These are phyloP conservation scores for Rhodotorula sp. DNA, from an alignment of 1,284 basidiomycete genomes.

Conservation along the genomic window DNA sequence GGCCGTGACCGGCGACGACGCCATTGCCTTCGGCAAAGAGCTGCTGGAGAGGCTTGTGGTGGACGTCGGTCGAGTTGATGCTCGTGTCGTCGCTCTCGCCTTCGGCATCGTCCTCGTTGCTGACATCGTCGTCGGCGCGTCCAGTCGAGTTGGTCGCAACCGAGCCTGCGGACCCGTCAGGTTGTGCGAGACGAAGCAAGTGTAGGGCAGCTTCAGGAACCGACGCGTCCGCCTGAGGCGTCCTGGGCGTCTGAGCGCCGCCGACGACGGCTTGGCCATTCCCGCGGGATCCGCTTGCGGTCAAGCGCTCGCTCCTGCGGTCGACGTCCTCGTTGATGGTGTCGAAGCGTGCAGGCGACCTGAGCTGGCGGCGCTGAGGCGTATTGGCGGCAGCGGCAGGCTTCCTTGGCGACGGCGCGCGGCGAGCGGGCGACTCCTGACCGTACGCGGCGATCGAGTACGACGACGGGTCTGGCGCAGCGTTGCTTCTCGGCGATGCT, in stretches of 20 bases:
- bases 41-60: slow-evolving; percentile 9
- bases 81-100: slow-evolving; percentile 37
- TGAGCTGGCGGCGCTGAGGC: not conserved
- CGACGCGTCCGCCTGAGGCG: slow-evolving; percentile 29
- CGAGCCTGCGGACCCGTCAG: slow-evolving; percentile 21
- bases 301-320: too few species aligned
- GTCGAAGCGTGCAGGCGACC: too few species aligned
- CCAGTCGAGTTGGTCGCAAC: slow-evolving; percentile 26
- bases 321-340: too few species aligned
- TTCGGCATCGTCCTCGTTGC: slow-evolving; percentile 34
- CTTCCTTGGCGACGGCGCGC: not conserved
- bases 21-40: slow-evolving; percentile 6
- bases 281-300: too few species aligned
- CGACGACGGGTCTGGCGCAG: slow-evolving; percentile 5
- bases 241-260: slow-evolving; percentile 2
- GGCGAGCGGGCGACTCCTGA: not conserved
- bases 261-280: not conserved
- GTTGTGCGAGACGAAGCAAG: slow-evolving; percentile 35
- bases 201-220: slow-evolving; percentile 38
- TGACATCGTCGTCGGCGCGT: slow-evolving; percentile 17
- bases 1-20: not conserved
- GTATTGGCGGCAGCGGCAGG: not conserved
- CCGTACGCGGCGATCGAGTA: slow-evolving; percentile 17
- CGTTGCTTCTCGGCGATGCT: not conserved
- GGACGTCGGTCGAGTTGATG: slow-evolving; percentile 30